These are phyloP conservation scores for Melanogaster broomeanus DNA, from an alignment of 768 basidiomycete genomes.

Conservation along the genomic window DNA sequence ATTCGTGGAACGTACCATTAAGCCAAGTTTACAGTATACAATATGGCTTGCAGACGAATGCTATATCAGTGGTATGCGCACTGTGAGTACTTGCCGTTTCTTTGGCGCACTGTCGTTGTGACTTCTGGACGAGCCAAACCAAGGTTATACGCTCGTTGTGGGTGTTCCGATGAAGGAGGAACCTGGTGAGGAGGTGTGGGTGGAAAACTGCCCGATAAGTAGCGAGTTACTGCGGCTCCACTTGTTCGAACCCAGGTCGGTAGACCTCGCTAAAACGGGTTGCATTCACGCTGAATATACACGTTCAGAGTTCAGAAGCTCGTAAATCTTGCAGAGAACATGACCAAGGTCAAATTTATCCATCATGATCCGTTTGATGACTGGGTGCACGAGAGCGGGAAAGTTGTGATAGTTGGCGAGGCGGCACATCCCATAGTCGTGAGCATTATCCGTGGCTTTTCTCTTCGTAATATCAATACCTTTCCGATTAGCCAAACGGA, in stretches of 20 bases:
- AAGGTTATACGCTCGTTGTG: slow-evolving; percentile 18
- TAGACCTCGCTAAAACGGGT: neutral
- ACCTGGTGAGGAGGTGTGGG: neutral
- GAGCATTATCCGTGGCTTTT: neutral
- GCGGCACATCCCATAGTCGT: slow-evolving; percentile 60
- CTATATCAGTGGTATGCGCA: slow-evolving; percentile 13
- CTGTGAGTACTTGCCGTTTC: slow-evolving; percentile 9
- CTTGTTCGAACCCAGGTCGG: slow-evolving; percentile 25
- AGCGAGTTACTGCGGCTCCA: slow-evolving; percentile 12
- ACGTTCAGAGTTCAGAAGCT: slow-evolving; percentile 19
- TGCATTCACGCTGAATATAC: neutral
- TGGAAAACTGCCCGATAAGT: slow-evolving; percentile 9
- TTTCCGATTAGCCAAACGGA: slow-evolving; percentile 44
- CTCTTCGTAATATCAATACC: neutral
- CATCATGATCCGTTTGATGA: slow-evolving; percentile 42
- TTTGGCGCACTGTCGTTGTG: neutral
- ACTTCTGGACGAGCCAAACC: slow-evolving; percentile 8
- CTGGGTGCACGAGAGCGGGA: slow-evolving; percentile 51
- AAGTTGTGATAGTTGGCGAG: slow-evolving; percentile 56
- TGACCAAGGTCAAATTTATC: slow-evolving; percentile 34
- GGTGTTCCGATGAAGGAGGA: neutral
- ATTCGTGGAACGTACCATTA: neutral
- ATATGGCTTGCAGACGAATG: slow-evolving; percentile 25
- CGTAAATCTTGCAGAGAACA: slow-evolving; percentile 11
- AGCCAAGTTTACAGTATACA: slow-evolving; percentile 12